Evolutionary conservation across 208 protist species (phyloP), one percentile per base, ranked within the genome.

Genomic region (Trichomonas gallinae): DNA sequence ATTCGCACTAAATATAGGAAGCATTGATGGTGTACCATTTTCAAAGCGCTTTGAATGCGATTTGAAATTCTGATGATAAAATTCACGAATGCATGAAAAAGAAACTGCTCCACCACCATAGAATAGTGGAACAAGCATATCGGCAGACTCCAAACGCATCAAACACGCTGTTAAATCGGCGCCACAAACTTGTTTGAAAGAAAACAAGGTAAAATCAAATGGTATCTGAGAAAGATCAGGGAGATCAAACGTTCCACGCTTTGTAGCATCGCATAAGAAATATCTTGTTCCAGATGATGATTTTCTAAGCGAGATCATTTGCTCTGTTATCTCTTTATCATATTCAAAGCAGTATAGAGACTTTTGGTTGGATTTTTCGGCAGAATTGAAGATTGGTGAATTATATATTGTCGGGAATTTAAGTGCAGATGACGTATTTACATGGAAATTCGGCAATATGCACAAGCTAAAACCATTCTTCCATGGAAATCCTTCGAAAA

Each of bases 81-180:
- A 93, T 9, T 38, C 44, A 51, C 87, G 40, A 48, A 44, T 44
- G 17, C 87, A 93, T 34, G 40, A 48, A 38, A 93, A 93, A 34
- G 87, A 42, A 58, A 93, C 87, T n/a, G 87, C 87, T 10, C 87
- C 87, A 51, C 87, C 87, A 8, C 87, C 87, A 93, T 93, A 93
- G 36, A 93, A 93, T 38, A 44, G 87, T 11, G 87, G 87, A 2
- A 13, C 6, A 26, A 93, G 17, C 44, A 48, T 42, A 48, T 93
- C 87, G 34, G 87, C 87, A 58, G 44, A 9, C 38, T 93, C n/a
- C 46, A 93, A 93, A 48, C 34, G 23, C 42, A 93, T 51, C 46
- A 93, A 51, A 4, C 15, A 38, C 21, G 87, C 44, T 4, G 40
- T 48, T 38, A 93, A 51, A 38, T 93, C 87, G 34, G 45, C 44